phyloP scores from a whole-genome alignment of 2,329 filamentous ascomycete species.

The Trichoderma sp. region DNA sequence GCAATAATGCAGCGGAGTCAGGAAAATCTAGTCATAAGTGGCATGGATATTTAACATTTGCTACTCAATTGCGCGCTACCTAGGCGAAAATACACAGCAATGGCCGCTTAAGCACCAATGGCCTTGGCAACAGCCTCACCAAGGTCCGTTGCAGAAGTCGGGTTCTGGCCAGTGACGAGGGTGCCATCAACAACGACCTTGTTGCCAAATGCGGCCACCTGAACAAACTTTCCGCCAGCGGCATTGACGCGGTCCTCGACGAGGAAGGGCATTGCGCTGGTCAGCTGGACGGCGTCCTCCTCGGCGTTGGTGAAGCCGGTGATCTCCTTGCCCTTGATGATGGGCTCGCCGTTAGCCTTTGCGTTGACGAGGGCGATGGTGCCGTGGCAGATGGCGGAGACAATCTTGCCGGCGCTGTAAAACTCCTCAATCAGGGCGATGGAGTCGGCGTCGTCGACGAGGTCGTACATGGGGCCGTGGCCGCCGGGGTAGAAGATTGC shows the following conservation, averaged over 20 bases:
- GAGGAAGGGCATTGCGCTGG: slow-evolving; percentile 55
- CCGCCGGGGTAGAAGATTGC: slow-evolving; percentile 58
- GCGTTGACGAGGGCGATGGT: slow-evolving; percentile 61
- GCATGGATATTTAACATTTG: background rate
- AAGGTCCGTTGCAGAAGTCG: slow-evolving; percentile 48
- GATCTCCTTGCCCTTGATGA: slow-evolving; percentile 55
- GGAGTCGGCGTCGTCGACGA: slow-evolving; percentile 54
- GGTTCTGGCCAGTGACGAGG: slow-evolving; percentile 58
- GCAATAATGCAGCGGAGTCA: background rate
- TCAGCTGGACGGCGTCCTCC: slow-evolving; percentile 45
- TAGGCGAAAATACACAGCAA: background rate
- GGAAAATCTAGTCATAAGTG: background rate
- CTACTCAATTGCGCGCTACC: background rate
- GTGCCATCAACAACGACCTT: slow-evolving; percentile 50
- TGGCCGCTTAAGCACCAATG: slow-evolving; percentile 1
- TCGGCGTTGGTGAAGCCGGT: slow-evolving; percentile 63
- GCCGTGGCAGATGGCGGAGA: slow-evolving; percentile 67
- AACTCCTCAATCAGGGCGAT: slow-evolving; percentile 62
- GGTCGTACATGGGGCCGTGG: slow-evolving; percentile 66
- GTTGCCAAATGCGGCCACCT: slow-evolving; percentile 49
- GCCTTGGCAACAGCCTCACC: slow-evolving; percentile 51
- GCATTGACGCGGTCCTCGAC: slow-evolving; percentile 55
- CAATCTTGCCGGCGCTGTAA: slow-evolving; percentile 56
- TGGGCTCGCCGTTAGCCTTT: slow-evolving; percentile 48
- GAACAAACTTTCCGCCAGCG: slow-evolving; percentile 53